Conservation (phyloP, 108 stramenopile genomes). For the Pseudonitzschia delicatissima region DNA sequence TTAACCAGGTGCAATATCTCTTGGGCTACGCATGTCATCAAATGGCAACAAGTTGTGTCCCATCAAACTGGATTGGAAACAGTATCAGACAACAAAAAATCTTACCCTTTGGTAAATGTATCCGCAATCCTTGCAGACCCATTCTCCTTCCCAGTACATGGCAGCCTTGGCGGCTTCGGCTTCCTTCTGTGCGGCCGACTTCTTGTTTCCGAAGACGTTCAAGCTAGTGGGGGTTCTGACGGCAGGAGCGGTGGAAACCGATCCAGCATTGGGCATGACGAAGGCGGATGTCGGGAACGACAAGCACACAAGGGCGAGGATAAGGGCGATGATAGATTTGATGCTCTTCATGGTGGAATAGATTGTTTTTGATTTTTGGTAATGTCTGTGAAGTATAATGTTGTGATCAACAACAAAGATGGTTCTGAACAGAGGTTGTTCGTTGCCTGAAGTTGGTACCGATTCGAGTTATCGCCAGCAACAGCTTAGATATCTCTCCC, state of each 20-base stretch:
- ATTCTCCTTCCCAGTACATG: conserved; percentile 94
- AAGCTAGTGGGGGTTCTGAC: conserved; percentile 47
- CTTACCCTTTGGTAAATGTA: conserved; percentile 91
- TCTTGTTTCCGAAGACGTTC: conserved; percentile 81
- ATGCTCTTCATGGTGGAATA: conserved; percentile 5
- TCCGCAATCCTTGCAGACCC: conserved; percentile 98
- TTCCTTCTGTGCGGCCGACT: conserved; percentile 60
- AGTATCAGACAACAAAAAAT: background rate
- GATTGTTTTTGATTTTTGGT: background rate
- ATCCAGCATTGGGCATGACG: background rate
- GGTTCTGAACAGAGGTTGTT: too few relatives aligned
- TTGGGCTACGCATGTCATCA: background rate
- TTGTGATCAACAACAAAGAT: background rate
- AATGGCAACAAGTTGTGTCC: background rate
- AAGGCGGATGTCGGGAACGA: conserved; percentile 11
- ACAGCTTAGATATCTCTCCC: too few relatives aligned
- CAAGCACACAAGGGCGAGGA: conserved; percentile 1
- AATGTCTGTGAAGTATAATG: background rate
- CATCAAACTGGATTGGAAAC: background rate
- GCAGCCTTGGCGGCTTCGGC: conserved; percentile 56
- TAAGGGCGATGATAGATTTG: background rate
- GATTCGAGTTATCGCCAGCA: too few relatives aligned
- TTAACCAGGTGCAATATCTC: background rate
- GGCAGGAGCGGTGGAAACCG: background rate
- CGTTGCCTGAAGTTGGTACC: too few relatives aligned